These are phyloP conservation scores for Zygosaccharomyces siamensis DNA, from an alignment of 805 yeast genomes.

Conservation along the genomic window DNA sequence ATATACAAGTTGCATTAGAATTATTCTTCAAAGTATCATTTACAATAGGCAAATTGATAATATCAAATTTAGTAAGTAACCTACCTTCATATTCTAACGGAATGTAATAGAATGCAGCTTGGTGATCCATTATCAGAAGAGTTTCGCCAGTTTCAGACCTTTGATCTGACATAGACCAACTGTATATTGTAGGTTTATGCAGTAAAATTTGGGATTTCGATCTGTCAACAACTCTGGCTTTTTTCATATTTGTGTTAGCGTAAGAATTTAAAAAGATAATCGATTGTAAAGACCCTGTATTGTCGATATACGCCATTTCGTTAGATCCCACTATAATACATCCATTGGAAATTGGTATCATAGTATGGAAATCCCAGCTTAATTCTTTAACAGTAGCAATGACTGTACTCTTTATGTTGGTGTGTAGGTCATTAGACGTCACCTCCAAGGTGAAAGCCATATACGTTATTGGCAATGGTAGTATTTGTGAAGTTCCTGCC, in stretches of 20 bases:
- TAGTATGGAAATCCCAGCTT: constrained; percentile 67
- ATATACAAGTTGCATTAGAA: constrained; percentile 26
- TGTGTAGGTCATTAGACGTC: constrained; percentile 23
- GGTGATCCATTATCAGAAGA: constrained; percentile 27
- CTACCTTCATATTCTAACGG: constrained; percentile 32
- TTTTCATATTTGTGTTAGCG: constrained; percentile 46
- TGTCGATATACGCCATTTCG: constrained; percentile 72
- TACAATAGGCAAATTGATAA: constrained; percentile 29
- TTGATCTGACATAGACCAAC: constrained; percentile 14
- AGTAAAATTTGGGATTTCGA: constrained; percentile 30
- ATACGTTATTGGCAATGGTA: constrained; percentile 22
- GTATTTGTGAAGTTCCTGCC: constrained; percentile 52
- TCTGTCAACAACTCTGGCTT: constrained; percentile 42
- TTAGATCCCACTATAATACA: constrained; percentile 67
- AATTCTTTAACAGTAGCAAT: constrained; percentile 60
- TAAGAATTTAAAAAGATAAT: constrained; percentile 25
- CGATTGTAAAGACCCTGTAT: constrained; percentile 45
- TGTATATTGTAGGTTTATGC: constrained; percentile 14
- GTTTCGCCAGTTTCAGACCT: constrained; percentile 16
- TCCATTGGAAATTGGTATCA: constrained; percentile 65
- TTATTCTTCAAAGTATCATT: constrained; percentile 29
- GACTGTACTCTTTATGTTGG: constrained; percentile 47
- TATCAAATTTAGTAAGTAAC: constrained; percentile 28
- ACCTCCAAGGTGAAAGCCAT: constrained; percentile 50
- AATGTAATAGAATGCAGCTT: constrained; percentile 24